Conservation (phyloP, 257 asterid species). For the Solanum etuberosum region DNA sequence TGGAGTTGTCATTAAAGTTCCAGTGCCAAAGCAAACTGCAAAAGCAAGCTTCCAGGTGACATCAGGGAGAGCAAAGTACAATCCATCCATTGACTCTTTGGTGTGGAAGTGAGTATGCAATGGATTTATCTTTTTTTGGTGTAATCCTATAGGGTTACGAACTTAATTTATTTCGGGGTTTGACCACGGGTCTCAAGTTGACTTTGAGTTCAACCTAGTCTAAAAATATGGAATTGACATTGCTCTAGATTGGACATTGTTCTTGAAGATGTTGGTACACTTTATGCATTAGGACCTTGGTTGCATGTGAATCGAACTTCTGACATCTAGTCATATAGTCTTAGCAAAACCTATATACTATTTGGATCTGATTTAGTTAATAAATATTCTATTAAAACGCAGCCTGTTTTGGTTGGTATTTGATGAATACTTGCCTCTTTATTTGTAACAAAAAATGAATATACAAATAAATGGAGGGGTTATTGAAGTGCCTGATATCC, state of each 20-base stretch:
- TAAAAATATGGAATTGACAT: neutral
- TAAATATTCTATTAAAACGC: neutral
- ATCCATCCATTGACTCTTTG: slow-evolving; percentile 90
- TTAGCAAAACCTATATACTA: neutral
- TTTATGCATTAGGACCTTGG: neutral
- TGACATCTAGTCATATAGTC: neutral
- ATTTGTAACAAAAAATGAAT: neutral
- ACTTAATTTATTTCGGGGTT: neutral
- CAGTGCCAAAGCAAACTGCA: slow-evolving; percentile 99
- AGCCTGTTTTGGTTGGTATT: neutral
- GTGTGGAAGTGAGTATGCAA: slow-evolving; percentile 90
- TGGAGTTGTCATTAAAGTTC: slow-evolving; percentile 93
- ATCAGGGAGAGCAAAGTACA: slow-evolving; percentile 92
- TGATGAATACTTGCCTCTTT: neutral
- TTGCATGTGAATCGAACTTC: neutral
- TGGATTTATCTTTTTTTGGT: neutral
- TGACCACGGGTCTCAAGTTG: neutral
- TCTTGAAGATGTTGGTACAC: neutral
- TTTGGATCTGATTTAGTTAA: neutral
- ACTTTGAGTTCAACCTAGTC: neutral
- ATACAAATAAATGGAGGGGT: neutral
- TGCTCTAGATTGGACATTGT: neutral
- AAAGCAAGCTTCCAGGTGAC: slow-evolving; percentile 98
- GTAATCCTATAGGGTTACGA: neutral
- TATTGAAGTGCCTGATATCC: neutral